Evolutionary conservation across 176 grass and related monocot genomes (phyloP).

Genomic region (Pharus latifolius): DNA sequence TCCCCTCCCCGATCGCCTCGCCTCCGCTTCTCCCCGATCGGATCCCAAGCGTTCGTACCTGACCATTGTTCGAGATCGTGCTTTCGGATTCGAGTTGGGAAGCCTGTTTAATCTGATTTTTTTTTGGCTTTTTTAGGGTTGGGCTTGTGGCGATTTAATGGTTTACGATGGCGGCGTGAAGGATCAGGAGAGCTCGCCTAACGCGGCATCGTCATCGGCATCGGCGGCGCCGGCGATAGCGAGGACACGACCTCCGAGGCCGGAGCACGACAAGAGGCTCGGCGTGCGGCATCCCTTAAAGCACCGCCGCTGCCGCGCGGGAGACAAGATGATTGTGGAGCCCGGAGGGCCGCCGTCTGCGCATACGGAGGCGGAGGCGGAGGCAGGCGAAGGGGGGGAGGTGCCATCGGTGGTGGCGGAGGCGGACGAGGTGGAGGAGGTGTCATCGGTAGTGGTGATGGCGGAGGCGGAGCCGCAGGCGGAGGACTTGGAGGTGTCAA

Average conservation of each 20-base stretch:
- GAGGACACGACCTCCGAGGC: not conserved
- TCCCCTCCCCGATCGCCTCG: conserved; percentile 10
- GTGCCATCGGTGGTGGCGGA: conserved; percentile 21
- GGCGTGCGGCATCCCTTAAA: conserved; percentile 57
- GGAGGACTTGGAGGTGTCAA: conserved; percentile 11
- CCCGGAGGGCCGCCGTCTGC: conserved; percentile 13
- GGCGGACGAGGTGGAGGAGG: not conserved
- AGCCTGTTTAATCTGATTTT: not conserved
- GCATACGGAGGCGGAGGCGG: not conserved
- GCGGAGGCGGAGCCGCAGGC: not conserved
- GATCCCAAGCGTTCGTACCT: conserved; percentile 28
- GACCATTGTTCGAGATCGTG: not conserved
- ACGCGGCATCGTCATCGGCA: not conserved
- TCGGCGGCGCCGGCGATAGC: not conserved
- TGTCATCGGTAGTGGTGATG: not conserved
- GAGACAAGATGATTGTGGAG: conserved; percentile 51
- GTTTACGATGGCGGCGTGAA: conserved; percentile 70
- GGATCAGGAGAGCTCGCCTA: conserved; percentile 34
- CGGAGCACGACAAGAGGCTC: conserved; percentile 37
- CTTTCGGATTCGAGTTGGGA: not conserved
- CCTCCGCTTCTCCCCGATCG: conserved; percentile 4
- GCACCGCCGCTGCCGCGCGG: conserved; percentile 39
- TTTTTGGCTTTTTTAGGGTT: not conserved
- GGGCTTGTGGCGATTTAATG: conserved; percentile 43
- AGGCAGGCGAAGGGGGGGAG: not conserved